Base-by-base conservation (phyloP, 257 asterid genomes). In the Salvia rosmarinus region DNA sequence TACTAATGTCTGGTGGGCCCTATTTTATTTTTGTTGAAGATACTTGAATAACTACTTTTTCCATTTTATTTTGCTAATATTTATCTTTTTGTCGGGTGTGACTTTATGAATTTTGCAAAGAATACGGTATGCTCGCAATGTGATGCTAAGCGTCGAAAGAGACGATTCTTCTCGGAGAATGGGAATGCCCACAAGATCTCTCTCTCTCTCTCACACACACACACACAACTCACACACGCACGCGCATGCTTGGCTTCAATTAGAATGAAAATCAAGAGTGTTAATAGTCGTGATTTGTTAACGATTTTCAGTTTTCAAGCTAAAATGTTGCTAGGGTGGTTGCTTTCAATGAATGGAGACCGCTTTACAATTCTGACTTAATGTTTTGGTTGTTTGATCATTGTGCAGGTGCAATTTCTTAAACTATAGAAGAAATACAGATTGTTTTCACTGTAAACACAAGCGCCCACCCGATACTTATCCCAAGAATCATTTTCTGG, bases 91-190 rank as follows among this genome's bases (percentile, higher is more conserved):
- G 65, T 71, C 91, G 90, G 98, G 94, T 93, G 98, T 49, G 96
- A 93, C 71, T 89, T 93, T 84, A 82, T 93, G 97, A 93, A 93
- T 79, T 94, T 94, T 47, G 98, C 98, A 1, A 94, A 94, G 91
- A 94, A 94, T 78, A 84, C 90, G 1, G 81, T 87, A 67, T 91
- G 97, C 82, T 82, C 87, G 72, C 97, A 90, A 62, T 94, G 98
- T 82, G 97, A 94, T 82, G 96, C 92, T 75, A 94, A 94, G 74
- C 98, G 97, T 68, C 98, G 97, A 2, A 91, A 94, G 85, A 82
- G 96, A 73, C 90, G 91, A 89, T 79, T 94, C 97, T 94, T 87
- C 98, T 96, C 50, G 98, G 96, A 82, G 98, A 94, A 77, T 94
- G 98, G 98, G 98, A 91, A 78, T 94, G 98, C 82, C 95, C 97